These are phyloP conservation scores for Gliomastix tumulicola DNA, from an alignment of 2,329 filamentous ascomycete species.

Conservation along the genomic window DNA sequence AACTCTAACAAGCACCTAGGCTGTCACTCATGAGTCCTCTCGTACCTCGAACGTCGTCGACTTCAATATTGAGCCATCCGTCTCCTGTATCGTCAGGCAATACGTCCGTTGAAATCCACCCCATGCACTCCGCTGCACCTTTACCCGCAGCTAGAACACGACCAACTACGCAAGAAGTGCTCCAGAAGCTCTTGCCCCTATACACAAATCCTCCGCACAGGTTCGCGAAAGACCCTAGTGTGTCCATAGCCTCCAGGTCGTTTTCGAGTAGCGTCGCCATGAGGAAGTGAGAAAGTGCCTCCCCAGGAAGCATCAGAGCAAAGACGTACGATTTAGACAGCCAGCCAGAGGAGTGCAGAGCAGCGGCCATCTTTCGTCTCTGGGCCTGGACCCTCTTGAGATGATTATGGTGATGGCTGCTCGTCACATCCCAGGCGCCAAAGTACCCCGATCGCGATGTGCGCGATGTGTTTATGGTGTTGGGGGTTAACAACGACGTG, in stretches of 20 bases:
- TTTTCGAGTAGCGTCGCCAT: conserved; percentile 62
- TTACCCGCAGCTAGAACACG: conserved; percentile 56
- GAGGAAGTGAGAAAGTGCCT: conserved; percentile 54
- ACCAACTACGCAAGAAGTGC: conserved; percentile 57
- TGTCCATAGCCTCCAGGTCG: conserved; percentile 51
- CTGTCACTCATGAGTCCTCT: no score
- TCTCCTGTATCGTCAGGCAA: conserved; percentile 45
- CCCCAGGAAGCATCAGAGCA: conserved; percentile 57
- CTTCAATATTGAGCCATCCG: conserved; percentile 54
- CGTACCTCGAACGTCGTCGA: conserved; percentile 45
- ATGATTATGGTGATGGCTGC: conserved; percentile 13
- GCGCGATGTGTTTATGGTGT: conserved; percentile 17
- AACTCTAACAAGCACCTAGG: no score
- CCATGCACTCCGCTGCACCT: conserved; percentile 59
- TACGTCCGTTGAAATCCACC: conserved; percentile 59
- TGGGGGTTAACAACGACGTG: conserved; percentile 20
- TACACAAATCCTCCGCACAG: conserved; percentile 60
- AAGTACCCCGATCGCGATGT: conserved; percentile 39
- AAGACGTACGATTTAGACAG: conserved; percentile 62
- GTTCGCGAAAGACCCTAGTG: conserved; percentile 53
- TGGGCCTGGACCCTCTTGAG: conserved; percentile 27
- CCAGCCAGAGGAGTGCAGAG: conserved; percentile 55
- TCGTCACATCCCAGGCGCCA: conserved; percentile 27
- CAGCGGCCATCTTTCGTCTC: conserved; percentile 48
- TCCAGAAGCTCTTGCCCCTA: conserved; percentile 60